These are phyloP conservation scores for Aaosphaeria pasadenensis DNA, from an alignment of 2,329 filamentous ascomycete genomes.

Conservation along the genomic window DNA sequence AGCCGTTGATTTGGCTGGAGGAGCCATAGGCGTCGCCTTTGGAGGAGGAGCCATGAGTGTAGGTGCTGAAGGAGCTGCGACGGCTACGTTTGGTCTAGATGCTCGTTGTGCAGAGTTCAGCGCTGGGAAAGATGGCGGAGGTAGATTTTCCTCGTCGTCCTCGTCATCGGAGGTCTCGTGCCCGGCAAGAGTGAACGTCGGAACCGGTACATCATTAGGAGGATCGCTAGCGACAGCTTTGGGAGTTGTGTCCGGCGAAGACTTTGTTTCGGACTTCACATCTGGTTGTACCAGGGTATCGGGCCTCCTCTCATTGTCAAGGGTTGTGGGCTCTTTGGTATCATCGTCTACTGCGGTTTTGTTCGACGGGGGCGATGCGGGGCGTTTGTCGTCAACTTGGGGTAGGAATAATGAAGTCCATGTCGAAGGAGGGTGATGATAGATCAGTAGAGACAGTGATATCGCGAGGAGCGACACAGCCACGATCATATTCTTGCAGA, in stretches of 20 bases:
- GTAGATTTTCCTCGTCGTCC: conserved; percentile 34
- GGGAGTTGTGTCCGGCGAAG: conserved; percentile 30
- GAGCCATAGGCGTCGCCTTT: conserved; percentile 6
- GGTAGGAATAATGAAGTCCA: conserved; percentile 19
- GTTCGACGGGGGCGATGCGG: conserved; percentile 9
- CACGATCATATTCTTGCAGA: conserved; percentile 30
- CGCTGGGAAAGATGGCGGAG: conserved; percentile 44
- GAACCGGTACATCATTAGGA: conserved; percentile 18
- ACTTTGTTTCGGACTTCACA: not conserved
- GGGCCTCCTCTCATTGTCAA: not conserved
- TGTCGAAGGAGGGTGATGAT: conserved; percentile 34
- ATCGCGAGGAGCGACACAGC: conserved; percentile 36
- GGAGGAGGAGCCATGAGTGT: conserved; percentile 14
- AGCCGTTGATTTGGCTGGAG: conserved; percentile 13
- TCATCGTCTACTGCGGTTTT: not conserved
- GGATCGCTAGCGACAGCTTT: conserved; percentile 20
- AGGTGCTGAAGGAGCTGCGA: conserved; percentile 2
- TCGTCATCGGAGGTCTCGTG: conserved; percentile 30
- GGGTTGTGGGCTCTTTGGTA: not conserved
- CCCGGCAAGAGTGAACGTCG: conserved; percentile 36
- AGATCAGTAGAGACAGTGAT: conserved; percentile 35
- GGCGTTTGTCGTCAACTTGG: no score
- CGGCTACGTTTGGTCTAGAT: conserved; percentile 14
- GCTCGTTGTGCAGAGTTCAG: conserved; percentile 46
- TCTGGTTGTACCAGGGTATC: not conserved